Conservation (phyloP, 75 land plant species). For the Azolla pinnata region DNA sequence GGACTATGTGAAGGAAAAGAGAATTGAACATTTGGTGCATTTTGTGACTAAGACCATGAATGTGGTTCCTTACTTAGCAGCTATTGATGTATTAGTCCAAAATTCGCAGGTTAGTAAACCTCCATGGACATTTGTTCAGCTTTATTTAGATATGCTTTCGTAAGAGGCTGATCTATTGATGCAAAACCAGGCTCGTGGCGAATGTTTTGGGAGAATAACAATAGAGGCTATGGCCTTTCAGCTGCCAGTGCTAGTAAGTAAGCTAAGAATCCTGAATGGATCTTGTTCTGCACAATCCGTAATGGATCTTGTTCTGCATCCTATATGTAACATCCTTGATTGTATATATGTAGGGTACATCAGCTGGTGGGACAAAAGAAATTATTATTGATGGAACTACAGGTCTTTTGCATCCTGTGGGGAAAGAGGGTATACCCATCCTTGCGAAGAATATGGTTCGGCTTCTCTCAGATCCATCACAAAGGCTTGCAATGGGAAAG, state of each 20-base stretch:
- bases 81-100: slow-evolving; percentile 86
- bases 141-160: not conserved
- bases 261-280: too few species aligned
- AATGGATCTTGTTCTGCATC: slow-evolving; percentile 5
- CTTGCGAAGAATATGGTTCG: slow-evolving; percentile 69
- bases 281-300: too few species aligned
- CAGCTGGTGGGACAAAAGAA: slow-evolving; percentile 88
- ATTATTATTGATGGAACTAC: slow-evolving; percentile 78
- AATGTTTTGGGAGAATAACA: slow-evolving; percentile 93
- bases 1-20: slow-evolving; percentile 44
- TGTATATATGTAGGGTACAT: slow-evolving; percentile 60
- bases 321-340: not conserved
- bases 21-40: slow-evolving; percentile 56
- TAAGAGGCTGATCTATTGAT: not conserved
- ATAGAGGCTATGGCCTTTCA: slow-evolving; percentile 97
- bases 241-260: slow-evolving; percentile 66
- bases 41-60: slow-evolving; percentile 83
- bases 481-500: slow-evolving; percentile 62
- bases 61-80: slow-evolving; percentile 78
- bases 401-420: slow-evolving; percentile 70
- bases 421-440: slow-evolving; percentile 65
- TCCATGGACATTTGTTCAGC: not conserved
- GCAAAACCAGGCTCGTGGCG: slow-evolving; percentile 68
- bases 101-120: slow-evolving; percentile 61
- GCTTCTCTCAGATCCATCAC: slow-evolving; percentile 45